Evolutionary conservation across 768 basidiomycete species (phyloP).

Genomic region (Piloderma croceum): DNA sequence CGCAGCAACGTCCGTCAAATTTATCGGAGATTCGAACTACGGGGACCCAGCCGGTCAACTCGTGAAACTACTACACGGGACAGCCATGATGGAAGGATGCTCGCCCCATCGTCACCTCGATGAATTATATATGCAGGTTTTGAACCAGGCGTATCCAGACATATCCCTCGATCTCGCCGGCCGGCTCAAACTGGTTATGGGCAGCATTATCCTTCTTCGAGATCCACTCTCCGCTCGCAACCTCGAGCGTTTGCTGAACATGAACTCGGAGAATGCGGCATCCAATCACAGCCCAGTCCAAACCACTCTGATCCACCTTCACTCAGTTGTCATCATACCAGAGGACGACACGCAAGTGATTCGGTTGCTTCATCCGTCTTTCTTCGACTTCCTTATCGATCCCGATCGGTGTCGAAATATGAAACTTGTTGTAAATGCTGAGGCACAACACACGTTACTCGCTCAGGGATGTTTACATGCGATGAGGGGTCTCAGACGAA

Average conservation of each 20-base stretch:
- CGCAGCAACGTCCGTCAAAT: too few relatives aligned
- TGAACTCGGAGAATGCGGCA: too few relatives aligned
- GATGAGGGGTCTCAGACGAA: too few relatives aligned
- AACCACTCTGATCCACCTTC: slow-evolving; percentile 8
- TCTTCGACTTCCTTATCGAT: too few relatives aligned
- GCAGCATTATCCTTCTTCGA: too few relatives aligned
- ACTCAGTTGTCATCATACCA: slow-evolving; percentile 13
- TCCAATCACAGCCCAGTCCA: slow-evolving; percentile 5
- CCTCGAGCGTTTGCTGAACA: too few relatives aligned
- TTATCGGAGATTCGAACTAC: slow-evolving; percentile 10
- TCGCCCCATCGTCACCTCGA: slow-evolving; percentile 10
- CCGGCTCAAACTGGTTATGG: too few relatives aligned
- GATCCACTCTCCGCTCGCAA: too few relatives aligned
- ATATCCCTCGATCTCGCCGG: background rate
- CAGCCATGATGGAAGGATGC: background rate
- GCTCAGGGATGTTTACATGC: too few relatives aligned
- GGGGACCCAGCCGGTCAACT: too few relatives aligned
- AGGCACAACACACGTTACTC: too few relatives aligned
- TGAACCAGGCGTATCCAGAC: slow-evolving; percentile 8
- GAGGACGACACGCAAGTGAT: slow-evolving; percentile 6
- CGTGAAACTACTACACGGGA: slow-evolving; percentile 3
- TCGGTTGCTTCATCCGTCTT: too few relatives aligned
- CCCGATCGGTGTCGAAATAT: slow-evolving; percentile 7
- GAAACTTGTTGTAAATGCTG: slow-evolving; percentile 4
- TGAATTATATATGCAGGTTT: slow-evolving; percentile 8